Evolutionary conservation across 176 grass and related monocot species (phyloP).

Genomic region (Cenchrus fungigraminus): DNA sequence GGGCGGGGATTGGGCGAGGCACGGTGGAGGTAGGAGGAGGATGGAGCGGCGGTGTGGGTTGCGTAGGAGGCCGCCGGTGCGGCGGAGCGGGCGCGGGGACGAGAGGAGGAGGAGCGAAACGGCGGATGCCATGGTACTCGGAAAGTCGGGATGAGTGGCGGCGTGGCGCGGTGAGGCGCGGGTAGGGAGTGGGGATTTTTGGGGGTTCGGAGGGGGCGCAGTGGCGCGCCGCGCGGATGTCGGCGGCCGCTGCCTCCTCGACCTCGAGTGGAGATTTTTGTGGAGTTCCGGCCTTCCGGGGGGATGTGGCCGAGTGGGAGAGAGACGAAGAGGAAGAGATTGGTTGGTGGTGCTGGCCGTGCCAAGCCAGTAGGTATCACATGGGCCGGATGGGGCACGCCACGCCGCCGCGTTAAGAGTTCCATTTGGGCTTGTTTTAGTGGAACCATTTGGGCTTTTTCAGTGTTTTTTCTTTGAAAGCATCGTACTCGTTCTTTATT

Average conservation of each 20-base stretch:
- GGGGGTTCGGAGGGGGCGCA: not conserved
- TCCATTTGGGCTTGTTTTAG: too few species aligned
- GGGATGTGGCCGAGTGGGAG: conserved; percentile 40
- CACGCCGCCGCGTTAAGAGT: too few species aligned
- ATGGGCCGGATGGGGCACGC: too few species aligned
- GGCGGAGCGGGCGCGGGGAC: conserved; percentile 35
- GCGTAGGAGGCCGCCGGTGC: conserved; percentile 21
- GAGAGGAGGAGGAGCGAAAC: conserved; percentile 53
- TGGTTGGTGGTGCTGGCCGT: conserved; percentile 14
- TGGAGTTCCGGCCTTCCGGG: not conserved
- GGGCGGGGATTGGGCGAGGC: not conserved
- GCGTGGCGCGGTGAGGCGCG: not conserved
- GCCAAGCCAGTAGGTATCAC: too few species aligned
- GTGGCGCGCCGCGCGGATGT: conserved; percentile 24
- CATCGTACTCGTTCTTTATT: too few species aligned
- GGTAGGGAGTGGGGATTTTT: conserved; percentile 12
- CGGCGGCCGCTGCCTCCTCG: conserved; percentile 20
- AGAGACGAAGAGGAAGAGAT: conserved; percentile 37
- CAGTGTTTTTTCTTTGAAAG: too few species aligned
- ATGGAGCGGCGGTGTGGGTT: conserved; percentile 2
- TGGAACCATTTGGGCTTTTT: too few species aligned
- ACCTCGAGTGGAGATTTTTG: conserved; percentile 50
- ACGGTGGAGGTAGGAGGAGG: not conserved
- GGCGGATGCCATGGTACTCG: conserved; percentile 46
- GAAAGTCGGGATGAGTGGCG: not conserved